Conservation (phyloP, 371 early-diverging fungal genomes). For the Apophysomyces elegans region DNA sequence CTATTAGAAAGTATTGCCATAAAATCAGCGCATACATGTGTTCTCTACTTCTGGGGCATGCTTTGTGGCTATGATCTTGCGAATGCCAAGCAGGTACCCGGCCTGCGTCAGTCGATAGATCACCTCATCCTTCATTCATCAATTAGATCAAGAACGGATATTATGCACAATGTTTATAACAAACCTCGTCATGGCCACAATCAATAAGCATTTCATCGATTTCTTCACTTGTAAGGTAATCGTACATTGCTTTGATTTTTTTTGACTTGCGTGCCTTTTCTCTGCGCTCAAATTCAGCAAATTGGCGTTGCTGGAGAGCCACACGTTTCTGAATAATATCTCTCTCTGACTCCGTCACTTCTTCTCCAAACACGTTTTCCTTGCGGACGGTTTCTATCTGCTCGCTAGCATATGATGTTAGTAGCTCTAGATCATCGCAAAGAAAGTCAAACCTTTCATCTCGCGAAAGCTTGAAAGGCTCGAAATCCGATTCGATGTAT, state of each 20-base stretch:
- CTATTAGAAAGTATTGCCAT: neutral
- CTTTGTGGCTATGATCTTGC: slow-evolving; percentile 71
- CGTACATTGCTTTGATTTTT: slow-evolving; percentile 74
- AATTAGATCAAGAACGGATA: too few relatives aligned
- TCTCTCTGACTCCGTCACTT: slow-evolving; percentile 85
- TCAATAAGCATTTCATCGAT: slow-evolving; percentile 79
- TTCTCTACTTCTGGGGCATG: slow-evolving; percentile 43
- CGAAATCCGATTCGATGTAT: slow-evolving; percentile 18
- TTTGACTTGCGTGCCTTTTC: slow-evolving; percentile 73
- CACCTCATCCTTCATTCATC: slow-evolving; percentile 60
- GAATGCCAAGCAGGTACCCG: slow-evolving; percentile 70
- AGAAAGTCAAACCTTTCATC: slow-evolving; percentile 24
- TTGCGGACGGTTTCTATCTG: slow-evolving; percentile 82
- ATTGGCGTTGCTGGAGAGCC: slow-evolving; percentile 84
- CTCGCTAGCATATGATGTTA: slow-evolving; percentile 54
- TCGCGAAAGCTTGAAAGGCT: slow-evolving; percentile 26
- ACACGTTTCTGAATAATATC: slow-evolving; percentile 87
- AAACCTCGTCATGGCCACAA: slow-evolving; percentile 76
- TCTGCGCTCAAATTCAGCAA: slow-evolving; percentile 76
- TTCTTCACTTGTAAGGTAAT: slow-evolving; percentile 80
- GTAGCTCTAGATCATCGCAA: neutral
- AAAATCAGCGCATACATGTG: slow-evolving; percentile 7
- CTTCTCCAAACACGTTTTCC: slow-evolving; percentile 83
- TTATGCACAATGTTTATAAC: too few relatives aligned
- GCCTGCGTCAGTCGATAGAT: slow-evolving; percentile 75